phyloP scores from a whole-genome alignment of 2,329 filamentous ascomycete genomes.

The Nemania abortiva region DNA sequence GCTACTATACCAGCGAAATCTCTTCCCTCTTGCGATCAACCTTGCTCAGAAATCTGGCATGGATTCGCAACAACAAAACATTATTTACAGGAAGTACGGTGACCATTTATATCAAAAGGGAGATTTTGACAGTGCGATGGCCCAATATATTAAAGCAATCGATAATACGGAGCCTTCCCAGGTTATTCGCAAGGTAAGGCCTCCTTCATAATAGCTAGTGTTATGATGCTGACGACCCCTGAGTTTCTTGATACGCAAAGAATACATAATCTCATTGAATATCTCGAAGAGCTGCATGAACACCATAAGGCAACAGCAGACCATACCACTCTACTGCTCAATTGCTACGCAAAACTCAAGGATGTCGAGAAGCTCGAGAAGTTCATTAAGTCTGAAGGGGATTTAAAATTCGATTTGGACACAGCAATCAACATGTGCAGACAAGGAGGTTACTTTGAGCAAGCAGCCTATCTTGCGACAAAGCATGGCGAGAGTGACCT shows the following conservation, averaged over 20 bases:
- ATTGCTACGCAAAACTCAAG: conserved; percentile 98
- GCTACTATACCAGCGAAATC: conserved; percentile 91
- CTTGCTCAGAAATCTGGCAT: conserved; percentile 90
- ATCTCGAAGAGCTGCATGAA: conserved; percentile 95
- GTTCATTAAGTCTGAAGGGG: conserved; percentile 95
- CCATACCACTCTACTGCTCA: conserved; percentile 92
- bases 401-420: conserved; percentile 95
- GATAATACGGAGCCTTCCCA: conserved; percentile 97
- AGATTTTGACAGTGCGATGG: conserved; percentile 98
- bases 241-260: conserved; percentile 95
- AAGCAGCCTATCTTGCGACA: conserved; percentile 93
- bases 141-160: conserved; percentile 95
- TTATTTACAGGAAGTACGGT: conserved; percentile 93
- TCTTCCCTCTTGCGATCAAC: conserved; percentile 92
- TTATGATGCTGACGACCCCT: conserved; percentile 41
- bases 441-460: conserved; percentile 95
- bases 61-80: conserved; percentile 83
- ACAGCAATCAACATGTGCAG: conserved; percentile 98
- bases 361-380: conserved; percentile 96
- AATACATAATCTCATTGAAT: conserved; percentile 97
- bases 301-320: conserved; percentile 93
- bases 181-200: conserved; percentile 84
- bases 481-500: conserved; percentile 94
- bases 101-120: conserved; percentile 95
- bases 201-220: background rate